Evolutionary conservation across 176 grass and related monocot species (phyloP).

Genomic region (Oryza officinalis): DNA sequence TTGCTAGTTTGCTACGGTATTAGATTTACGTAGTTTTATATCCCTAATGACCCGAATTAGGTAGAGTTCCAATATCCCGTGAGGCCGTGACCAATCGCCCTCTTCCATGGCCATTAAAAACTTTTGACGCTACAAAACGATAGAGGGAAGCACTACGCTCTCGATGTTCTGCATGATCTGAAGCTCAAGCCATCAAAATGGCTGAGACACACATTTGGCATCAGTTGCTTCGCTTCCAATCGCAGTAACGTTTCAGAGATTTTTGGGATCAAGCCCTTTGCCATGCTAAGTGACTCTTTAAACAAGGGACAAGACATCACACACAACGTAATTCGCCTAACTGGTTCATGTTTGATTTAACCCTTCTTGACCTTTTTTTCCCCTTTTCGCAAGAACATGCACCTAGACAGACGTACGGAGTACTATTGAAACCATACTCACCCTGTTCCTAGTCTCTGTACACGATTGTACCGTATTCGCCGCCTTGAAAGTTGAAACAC

Average conservation of each 20-base stretch:
- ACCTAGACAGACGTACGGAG: not conserved
- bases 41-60: not conserved
- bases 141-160: not conserved
- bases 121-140: not conserved
- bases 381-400: not conserved
- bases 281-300: not conserved
- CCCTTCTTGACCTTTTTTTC: not conserved
- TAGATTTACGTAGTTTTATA: not conserved
- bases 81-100: not conserved
- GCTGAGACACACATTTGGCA: not conserved
- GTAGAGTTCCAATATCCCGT: not conserved
- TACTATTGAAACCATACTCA: not conserved
- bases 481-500: not conserved
- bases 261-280: not conserved
- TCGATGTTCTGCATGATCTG: not conserved
- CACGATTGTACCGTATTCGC: not conserved
- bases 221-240: not conserved
- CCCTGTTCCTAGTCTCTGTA: not conserved
- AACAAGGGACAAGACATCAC: not conserved
- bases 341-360: not conserved
- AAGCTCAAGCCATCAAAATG: not conserved
- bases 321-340: not conserved
- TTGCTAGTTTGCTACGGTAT: not conserved
- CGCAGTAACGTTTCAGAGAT: not conserved
- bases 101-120: not conserved